A percentile compares a stretch with the other conserved stretches of the same genome.
Conservation (phyloP, 352 stramenopile species). For the Phytopythium oedochilum region DNA sequence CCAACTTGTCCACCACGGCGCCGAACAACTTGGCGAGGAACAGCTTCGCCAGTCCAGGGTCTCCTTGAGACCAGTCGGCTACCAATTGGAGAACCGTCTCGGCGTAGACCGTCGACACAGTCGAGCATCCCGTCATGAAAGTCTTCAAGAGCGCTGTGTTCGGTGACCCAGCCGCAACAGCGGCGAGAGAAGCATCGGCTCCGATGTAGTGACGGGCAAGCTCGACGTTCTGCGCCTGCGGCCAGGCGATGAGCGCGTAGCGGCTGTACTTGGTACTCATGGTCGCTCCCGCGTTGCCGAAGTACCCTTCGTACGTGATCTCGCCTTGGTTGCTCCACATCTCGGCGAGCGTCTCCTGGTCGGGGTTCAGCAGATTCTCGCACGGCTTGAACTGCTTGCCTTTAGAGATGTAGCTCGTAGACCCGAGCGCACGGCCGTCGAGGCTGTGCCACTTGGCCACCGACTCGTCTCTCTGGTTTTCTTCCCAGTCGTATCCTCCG, state of each 20-base stretch:
- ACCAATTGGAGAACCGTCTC: slow-evolving; percentile 8
- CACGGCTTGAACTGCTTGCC: not conserved
- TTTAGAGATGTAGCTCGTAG: not conserved
- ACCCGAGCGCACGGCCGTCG: slow-evolving; percentile 4
- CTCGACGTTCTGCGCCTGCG: slow-evolving; percentile 6
- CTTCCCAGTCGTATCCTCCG: slow-evolving; percentile 4
- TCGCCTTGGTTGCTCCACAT: slow-evolving; percentile 6
- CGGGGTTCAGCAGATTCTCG: slow-evolving; percentile 14
- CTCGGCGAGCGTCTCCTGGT: slow-evolving; percentile 4
- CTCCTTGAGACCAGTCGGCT: slow-evolving; percentile 4
- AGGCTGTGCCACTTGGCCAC: slow-evolving; percentile 7
- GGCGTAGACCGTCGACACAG: slow-evolving; percentile 7
- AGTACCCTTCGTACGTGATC: slow-evolving; percentile 4
- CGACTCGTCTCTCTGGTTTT: slow-evolving; percentile 4
- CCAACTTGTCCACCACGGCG: slow-evolving; percentile 1
- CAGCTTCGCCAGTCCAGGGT: slow-evolving; percentile 3
- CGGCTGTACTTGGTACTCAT: slow-evolving; percentile 5
- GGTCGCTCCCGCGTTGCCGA: slow-evolving; percentile 7
- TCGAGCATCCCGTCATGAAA: slow-evolving; percentile 4
- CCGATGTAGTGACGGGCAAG: slow-evolving; percentile 7
- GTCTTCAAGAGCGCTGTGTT: not conserved
- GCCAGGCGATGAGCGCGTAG: slow-evolving; percentile 15
- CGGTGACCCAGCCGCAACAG: not conserved
- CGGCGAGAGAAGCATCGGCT: slow-evolving; percentile 2
- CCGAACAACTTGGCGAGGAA: slow-evolving; percentile 10